These are phyloP conservation scores for Hordeum marinum DNA, from an alignment of 176 grass and related monocot species.

Conservation along the genomic window DNA sequence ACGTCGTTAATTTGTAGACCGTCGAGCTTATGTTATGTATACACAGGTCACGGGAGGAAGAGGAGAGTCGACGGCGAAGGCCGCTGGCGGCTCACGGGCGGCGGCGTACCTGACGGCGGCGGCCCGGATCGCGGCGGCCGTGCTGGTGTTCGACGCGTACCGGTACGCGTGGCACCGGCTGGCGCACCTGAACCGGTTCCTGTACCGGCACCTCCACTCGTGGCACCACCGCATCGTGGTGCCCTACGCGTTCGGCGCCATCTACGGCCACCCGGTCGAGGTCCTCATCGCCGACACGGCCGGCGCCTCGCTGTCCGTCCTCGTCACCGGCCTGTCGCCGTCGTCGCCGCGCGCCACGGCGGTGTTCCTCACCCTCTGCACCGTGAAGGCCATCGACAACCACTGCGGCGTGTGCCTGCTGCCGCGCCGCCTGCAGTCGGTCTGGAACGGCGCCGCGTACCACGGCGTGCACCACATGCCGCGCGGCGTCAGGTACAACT, in stretches of 20 bases:
- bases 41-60: background rate
- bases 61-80: background rate
- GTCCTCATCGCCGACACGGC: slow-evolving; percentile 22
- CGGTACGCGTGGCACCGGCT: slow-evolving; percentile 43
- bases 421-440: background rate
- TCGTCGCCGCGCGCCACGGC: background rate
- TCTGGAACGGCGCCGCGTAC: slow-evolving; percentile 5
- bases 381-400: background rate
- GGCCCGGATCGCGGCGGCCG: slow-evolving; percentile 8
- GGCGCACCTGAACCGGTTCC: slow-evolving; percentile 28
- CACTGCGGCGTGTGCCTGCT: background rate
- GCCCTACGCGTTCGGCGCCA: slow-evolving; percentile 30
- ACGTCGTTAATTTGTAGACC: background rate
- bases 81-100: background rate
- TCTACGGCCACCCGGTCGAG: slow-evolving; percentile 34
- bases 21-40: background rate
- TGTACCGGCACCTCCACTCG: slow-evolving; percentile 35
- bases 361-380: background rate
- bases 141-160: slow-evolving; percentile 36
- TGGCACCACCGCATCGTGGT: slow-evolving; percentile 39
- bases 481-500: background rate
- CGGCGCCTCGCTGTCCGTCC: slow-evolving; percentile 1
- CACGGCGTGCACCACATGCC: slow-evolving; percentile 6
- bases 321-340: background rate
- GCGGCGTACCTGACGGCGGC: background rate